Base-by-base conservation (phyloP, 2,329 filamentous ascomycete species). In the Aspergillus spinulosporus region DNA sequence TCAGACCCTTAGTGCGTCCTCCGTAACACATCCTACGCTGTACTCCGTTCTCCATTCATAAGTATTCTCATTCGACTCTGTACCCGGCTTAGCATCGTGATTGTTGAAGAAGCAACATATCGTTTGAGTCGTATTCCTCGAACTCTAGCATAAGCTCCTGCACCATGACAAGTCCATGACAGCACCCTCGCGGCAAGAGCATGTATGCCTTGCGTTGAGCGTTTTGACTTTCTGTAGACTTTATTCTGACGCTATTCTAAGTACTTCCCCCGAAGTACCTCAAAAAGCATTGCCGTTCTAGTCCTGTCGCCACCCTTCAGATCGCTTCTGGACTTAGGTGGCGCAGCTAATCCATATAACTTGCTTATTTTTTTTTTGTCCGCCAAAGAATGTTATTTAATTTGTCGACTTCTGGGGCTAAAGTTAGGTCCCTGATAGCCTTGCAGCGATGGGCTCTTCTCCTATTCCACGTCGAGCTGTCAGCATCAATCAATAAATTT, bases 281-380 rank as follows among this genome's bases (percentile, higher is more conserved):
- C 44, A 21, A 21, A 54, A 46, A 53, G 54, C 53, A 47, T 59
- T 6, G 39, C 14, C 49, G 32, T 61, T 40, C 51, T 57, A 60
- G 62, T 58, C 60, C 59, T 48, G 61, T 64, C 50, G 62, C 62
- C 62, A 64, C 59, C 59, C 51, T 21, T 61, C 52, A 53, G 52
- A 57, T 58, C 47, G 43, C 49, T 56, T 37, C 26, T 40, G 21
- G 34, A 14, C 42, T 31, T 49, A 39, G 54, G 62, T 64, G 62
- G 62, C 62, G 61, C 62, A 60, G 62, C 50, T 44, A 29, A 51
- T 49, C 43, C 48, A 49, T 15, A 39, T 42, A 45, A 26, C 49
- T 39, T 51, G 14, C 28, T 45, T 21, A 21, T 32, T 36, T 39
- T 55, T 50, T 21, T 50, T 46, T 49, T 39, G 36, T 34, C 12